Evolutionary conservation across 345 rosid species (phyloP).

Genomic region (Murraya paniculata): DNA sequence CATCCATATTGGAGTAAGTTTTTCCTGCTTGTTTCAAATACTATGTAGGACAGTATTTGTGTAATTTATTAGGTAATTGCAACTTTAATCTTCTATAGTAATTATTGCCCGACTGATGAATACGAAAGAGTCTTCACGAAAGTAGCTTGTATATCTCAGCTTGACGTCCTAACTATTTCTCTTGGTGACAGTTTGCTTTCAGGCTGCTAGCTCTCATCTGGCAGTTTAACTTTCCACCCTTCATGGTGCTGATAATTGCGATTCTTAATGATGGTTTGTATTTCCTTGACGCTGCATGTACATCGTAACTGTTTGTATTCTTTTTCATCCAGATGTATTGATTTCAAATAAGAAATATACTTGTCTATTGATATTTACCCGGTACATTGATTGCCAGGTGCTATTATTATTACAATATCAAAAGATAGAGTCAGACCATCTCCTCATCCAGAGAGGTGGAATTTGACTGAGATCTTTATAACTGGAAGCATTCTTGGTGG

Average conservation of each 20-base stretch:
- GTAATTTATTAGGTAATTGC: not conserved
- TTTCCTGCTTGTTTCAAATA: not conserved
- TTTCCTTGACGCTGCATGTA: not conserved
- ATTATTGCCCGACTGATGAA: not conserved
- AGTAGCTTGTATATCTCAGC: constrained; percentile 3
- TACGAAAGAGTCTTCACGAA: not conserved
- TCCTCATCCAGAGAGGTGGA: constrained; percentile 63
- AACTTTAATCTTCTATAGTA: not conserved
- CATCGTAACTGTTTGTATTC: no score
- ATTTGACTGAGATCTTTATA: constrained; percentile 50
- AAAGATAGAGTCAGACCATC: constrained; percentile 63
- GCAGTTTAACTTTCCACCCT: constrained; percentile 66
- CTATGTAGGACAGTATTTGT: not conserved
- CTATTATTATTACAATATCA: constrained; percentile 56
- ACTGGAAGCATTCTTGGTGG: constrained; percentile 57
- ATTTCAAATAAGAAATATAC: no score
- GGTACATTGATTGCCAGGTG: constrained; percentile 25
- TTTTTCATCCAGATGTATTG: no score
- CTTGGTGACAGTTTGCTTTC: constrained; percentile 49
- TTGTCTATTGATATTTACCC: not conserved
- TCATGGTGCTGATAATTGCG: constrained; percentile 64
- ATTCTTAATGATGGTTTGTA: constrained; percentile 55
- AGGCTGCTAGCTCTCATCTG: constrained; percentile 65
- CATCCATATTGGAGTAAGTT: constrained; percentile 75
- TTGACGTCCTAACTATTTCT: not conserved